Conservation (phyloP, 192 early-diverging fungal genomes). For the Mortierella claussenii region DNA sequence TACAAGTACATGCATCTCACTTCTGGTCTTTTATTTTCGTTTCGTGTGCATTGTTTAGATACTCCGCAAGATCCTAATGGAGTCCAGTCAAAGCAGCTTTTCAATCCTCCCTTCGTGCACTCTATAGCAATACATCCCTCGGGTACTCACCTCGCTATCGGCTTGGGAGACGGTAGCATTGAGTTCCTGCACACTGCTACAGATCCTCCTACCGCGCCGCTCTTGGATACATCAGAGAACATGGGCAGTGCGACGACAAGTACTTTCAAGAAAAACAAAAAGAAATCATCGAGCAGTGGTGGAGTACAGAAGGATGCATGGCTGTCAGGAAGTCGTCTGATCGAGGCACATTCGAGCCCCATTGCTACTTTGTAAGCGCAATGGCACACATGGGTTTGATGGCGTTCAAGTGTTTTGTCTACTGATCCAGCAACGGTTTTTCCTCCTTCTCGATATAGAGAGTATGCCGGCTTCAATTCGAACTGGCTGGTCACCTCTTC, state of each 20-base stretch:
- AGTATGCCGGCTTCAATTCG: conserved; percentile 46
- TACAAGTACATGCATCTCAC: no score
- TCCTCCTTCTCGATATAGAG: conserved; percentile 4
- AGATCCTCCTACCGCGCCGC: conserved; percentile 27
- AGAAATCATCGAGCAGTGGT: conserved; percentile 14
- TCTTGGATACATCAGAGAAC: neutral
- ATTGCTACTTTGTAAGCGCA: conserved; percentile 38
- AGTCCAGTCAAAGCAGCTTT: conserved; percentile 52
- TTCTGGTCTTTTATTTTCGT: no score
- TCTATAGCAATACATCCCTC: conserved; percentile 49
- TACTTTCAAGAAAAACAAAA: conserved; percentile 29
- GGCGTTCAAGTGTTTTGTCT: no score
- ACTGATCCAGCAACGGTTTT: no score
- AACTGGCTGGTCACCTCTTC: conserved; percentile 37
- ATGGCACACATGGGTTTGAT: no score
- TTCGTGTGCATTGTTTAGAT: no score
- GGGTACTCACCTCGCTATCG: conserved; percentile 55
- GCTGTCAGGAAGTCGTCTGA: conserved; percentile 29
- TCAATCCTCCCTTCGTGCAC: conserved; percentile 69
- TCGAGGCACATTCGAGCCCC: conserved; percentile 23
- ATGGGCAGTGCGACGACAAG: neutral
- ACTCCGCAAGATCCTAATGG: conserved; percentile 20
- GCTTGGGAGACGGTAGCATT: conserved; percentile 58
- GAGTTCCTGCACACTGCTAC: conserved; percentile 49
- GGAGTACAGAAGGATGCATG: conserved; percentile 16